Percentiles rank a stretch among this genome's conserved stretches.
These are phyloP conservation scores for Aspergillus taichungensis DNA, from an alignment of 495 filamentous ascomycete species.

Conservation along the genomic window DNA sequence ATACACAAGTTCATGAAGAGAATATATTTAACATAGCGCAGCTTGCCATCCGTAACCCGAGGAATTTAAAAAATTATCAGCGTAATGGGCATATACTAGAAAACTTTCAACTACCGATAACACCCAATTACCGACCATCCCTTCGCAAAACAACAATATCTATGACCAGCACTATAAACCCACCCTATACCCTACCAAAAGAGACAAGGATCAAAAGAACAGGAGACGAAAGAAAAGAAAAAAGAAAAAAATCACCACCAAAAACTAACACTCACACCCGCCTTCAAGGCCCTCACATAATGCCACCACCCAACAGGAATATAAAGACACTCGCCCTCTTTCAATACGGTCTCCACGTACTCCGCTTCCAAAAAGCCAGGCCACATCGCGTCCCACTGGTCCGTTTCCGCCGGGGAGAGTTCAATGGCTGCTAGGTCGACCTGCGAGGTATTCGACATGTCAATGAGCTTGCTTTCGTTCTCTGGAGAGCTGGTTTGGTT, in stretches of 20 bases:
- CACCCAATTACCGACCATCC: too few species aligned
- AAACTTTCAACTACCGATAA: too few species aligned
- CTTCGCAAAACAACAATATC: too few species aligned
- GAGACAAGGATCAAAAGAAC: conserved; percentile 1
- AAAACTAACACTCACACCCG: conserved; percentile 93
- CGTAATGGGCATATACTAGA: too few species aligned
- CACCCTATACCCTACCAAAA: neutral
- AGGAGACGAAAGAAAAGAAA: conserved; percentile 1
- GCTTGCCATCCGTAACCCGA: too few species aligned
- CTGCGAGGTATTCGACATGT: conserved; percentile 85
- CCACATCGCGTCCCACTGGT: conserved; percentile 45
- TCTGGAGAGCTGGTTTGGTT: conserved; percentile 4
- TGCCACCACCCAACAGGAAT: conserved; percentile 98
- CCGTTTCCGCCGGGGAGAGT: conserved; percentile 33
- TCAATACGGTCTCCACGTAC: conserved; percentile 73
- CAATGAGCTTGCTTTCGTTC: conserved; percentile 38
- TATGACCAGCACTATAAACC: too few species aligned
- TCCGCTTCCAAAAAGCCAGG: conserved; percentile 48
- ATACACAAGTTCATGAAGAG: too few species aligned
- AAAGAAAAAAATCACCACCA: conserved; percentile 60
- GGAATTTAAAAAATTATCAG: too few species aligned
- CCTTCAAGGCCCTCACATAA: conserved; percentile 78
- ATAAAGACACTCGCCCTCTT: conserved; percentile 77
- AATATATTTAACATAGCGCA: too few species aligned
- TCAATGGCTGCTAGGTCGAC: conserved; percentile 59